Conservation (phyloP, 1,284 basidiomycete species). For the Amylostereum chailletii region DNA sequence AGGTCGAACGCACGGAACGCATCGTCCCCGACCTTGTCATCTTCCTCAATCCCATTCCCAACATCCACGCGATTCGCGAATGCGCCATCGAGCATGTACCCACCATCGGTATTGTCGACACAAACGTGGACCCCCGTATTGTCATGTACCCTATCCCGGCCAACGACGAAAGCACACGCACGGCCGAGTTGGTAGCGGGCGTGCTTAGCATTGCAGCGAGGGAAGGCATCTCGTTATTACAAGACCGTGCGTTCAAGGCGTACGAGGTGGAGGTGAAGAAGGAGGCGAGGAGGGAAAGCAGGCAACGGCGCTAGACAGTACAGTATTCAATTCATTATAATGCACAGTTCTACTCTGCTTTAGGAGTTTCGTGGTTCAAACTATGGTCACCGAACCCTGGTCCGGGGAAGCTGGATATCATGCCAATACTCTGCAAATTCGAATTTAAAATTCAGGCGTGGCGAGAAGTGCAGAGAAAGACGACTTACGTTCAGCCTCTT, state of each 20-base stretch:
- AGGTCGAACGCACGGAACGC: conserved; percentile 46
- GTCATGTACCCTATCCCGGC: conserved; percentile 99
- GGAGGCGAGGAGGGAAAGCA: conserved; percentile 9
- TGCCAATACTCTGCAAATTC: conserved; percentile 52
- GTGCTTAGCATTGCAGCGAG: conserved; percentile 88
- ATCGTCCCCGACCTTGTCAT: conserved; percentile 83
- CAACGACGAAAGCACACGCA: conserved; percentile 90
- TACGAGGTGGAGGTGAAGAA: conserved; percentile 15
- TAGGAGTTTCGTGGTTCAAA: not conserved
- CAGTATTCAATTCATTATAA: conserved; percentile 6
- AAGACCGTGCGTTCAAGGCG: too few species aligned
- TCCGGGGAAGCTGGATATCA: conserved; percentile 29
- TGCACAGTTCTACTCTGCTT: conserved; percentile 8
- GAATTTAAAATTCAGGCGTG: not conserved
- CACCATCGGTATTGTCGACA: conserved; percentile 87
- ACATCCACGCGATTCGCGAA: conserved; percentile 80
- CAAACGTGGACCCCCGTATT: conserved; percentile 90
- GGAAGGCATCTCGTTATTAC: conserved; percentile 53
- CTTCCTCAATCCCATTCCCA: conserved; percentile 82
- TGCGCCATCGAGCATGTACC: conserved; percentile 80
- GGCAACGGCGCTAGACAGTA: conserved; percentile 5
- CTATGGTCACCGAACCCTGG: not conserved
- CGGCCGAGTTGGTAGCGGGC: conserved; percentile 86
- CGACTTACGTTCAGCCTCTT: conserved; percentile 81
- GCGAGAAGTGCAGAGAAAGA: conserved; percentile 2